Evolutionary conservation across 192 early-diverging fungal species (phyloP).

Genomic region (Anaeromyces robustus): DNA sequence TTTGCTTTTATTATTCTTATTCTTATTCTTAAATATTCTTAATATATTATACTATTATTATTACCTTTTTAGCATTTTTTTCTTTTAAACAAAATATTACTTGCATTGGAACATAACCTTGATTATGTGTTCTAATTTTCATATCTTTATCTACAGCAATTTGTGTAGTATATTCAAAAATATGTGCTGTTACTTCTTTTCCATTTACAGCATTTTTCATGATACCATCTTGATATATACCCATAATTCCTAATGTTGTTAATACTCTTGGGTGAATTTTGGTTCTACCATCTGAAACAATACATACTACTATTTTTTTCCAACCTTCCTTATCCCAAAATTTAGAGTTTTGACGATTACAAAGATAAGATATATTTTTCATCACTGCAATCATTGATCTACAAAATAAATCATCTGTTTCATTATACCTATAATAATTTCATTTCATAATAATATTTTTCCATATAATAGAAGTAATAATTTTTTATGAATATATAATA

Average conservation of each 20-base stretch:
- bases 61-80: slow-evolving; percentile 47
- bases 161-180: slow-evolving; percentile 34
- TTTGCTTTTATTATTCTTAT: no score
- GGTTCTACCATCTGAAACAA: slow-evolving; percentile 76
- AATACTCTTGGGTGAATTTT: slow-evolving; percentile 68
- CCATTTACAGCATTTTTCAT: slow-evolving; percentile 54
- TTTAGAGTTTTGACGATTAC: background rate
- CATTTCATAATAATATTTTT: no score
- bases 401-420: background rate
- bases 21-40: no score
- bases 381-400: background rate
- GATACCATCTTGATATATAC: slow-evolving; percentile 69
- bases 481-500: background rate
- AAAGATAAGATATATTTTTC: background rate
- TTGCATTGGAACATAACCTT: slow-evolving; percentile 51
- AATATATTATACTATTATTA: no score
- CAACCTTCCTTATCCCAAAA: slow-evolving; percentile 34
- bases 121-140: slow-evolving; percentile 36
- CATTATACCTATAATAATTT: background rate
- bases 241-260: slow-evolving; percentile 66
- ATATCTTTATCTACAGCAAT: slow-evolving; percentile 30
- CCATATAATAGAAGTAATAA: no score
- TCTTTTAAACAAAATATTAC: slow-evolving; percentile 65
- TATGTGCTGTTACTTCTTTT: slow-evolving; percentile 27
- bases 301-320: slow-evolving; percentile 82